phyloP scores from a whole-genome alignment of 169 alveolate genomes.

The Plasmodium gallinaceum region DNA sequence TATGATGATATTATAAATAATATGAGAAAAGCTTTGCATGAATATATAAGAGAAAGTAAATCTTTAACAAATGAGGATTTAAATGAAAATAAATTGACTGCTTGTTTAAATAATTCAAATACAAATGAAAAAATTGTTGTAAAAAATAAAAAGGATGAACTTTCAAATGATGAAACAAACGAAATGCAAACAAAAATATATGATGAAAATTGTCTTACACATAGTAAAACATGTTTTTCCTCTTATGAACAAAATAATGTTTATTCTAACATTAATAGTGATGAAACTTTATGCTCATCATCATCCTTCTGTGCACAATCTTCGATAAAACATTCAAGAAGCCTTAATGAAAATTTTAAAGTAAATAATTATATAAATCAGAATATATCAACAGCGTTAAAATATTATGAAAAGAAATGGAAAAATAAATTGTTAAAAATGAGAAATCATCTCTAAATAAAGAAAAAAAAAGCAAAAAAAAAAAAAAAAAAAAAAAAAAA shows the following conservation, averaged over 20 bases:
- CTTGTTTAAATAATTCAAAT: not conserved
- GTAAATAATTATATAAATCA: constrained; percentile 22
- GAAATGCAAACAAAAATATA: not conserved
- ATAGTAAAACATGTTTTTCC: not conserved
- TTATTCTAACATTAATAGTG: constrained; percentile 3
- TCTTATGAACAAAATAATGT: not conserved
- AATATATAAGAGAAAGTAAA: constrained; percentile 12
- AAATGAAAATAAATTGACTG: not conserved
- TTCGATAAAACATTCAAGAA: not conserved
- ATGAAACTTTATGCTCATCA: not conserved
- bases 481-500: not conserved
- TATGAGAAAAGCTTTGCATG: constrained; percentile 52
- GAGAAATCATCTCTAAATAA: constrained; percentile 8
- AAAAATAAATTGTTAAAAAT: constrained; percentile 34
- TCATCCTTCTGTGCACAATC: constrained; percentile 5
- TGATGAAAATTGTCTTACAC: not conserved
- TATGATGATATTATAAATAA: constrained; percentile 53
- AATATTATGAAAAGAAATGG: constrained; percentile 57
- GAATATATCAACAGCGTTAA: constrained; percentile 57
- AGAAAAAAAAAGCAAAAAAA: not conserved
- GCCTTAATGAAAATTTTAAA: not conserved
- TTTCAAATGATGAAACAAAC: constrained; percentile 10
- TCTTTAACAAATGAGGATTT: not conserved
- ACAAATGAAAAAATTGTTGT: not conserved
- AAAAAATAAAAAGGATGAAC: constrained; percentile 11